Conservation (phyloP, 2,329 filamentous ascomycete genomes). For the Plectosphaerella cucumerina region DNA sequence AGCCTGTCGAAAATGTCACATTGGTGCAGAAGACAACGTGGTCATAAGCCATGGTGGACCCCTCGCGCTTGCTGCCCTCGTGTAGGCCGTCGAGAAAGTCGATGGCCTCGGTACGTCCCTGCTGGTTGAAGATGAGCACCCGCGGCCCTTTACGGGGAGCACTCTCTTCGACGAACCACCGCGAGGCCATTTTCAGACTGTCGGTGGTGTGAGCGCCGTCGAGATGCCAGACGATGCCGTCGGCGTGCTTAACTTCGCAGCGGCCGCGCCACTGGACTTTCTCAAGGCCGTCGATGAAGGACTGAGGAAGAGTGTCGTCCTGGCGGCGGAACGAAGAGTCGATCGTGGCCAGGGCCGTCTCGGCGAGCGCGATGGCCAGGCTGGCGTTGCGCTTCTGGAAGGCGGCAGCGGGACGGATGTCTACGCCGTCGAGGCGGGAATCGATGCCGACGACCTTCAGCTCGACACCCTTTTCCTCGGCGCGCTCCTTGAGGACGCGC, state of each 20-base stretch:
- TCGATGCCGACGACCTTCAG: slow-evolving; percentile 44
- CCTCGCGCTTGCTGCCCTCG: slow-evolving; percentile 23
- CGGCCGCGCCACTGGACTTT: slow-evolving; percentile 74
- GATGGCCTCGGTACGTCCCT: slow-evolving; percentile 50
- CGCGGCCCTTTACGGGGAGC: slow-evolving; percentile 31
- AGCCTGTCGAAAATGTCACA: slow-evolving; percentile 50
- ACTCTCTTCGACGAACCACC: slow-evolving; percentile 70
- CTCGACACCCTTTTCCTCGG: slow-evolving; percentile 45
- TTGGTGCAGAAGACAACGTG: slow-evolving; percentile 85
- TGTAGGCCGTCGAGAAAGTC: slow-evolving; percentile 48
- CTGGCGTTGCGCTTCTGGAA: slow-evolving; percentile 60
- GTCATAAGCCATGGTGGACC: slow-evolving; percentile 48
- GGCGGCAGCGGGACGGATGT: slow-evolving; percentile 41
- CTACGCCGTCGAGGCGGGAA: slow-evolving; percentile 37
- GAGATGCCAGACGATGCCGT: slow-evolving; percentile 71
- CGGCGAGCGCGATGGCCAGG: slow-evolving; percentile 48
- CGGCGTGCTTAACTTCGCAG: slow-evolving; percentile 59
- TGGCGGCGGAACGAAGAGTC: slow-evolving; percentile 14
- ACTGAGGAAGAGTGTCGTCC: slow-evolving; percentile 43
- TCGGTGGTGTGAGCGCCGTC: slow-evolving; percentile 93
- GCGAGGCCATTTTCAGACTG: slow-evolving; percentile 75
- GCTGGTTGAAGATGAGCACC: slow-evolving; percentile 85
- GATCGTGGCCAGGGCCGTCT: slow-evolving; percentile 42
- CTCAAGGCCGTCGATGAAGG: slow-evolving; percentile 71
- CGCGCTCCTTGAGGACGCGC: slow-evolving; percentile 44